phyloP scores from a whole-genome alignment of 2,329 filamentous ascomycete species.

The Phoma sp. region DNA sequence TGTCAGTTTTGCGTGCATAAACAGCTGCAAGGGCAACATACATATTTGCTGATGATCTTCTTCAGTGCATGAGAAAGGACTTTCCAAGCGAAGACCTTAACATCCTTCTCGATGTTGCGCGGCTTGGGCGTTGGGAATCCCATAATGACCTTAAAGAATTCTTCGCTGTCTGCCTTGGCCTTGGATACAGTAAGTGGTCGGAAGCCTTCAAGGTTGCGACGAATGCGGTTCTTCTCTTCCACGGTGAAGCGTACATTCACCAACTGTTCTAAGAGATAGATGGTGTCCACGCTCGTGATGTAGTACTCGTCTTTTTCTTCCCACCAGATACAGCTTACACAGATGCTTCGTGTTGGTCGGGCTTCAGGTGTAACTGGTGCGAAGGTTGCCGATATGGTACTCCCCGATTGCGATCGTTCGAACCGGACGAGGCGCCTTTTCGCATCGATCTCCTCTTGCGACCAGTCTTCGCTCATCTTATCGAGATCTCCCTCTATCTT shows the following conservation, averaged over 20 bases:
- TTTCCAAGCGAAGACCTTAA: constrained; percentile 98
- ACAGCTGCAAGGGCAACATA: constrained; percentile 50
- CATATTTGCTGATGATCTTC: constrained; percentile 99
- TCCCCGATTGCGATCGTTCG: constrained; percentile 79
- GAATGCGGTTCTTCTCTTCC: constrained; percentile 97
- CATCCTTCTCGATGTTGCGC: constrained; percentile 97
- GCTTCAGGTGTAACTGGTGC: constrained; percentile 79
- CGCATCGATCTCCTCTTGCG: constrained; percentile 76
- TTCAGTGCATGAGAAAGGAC: constrained; percentile 84
- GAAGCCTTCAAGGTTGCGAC: constrained; percentile 93
- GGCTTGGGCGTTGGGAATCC: constrained; percentile 93
- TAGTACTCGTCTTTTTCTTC: constrained; percentile 88
- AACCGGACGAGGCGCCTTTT: constrained; percentile 89
- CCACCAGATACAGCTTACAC: constrained; percentile 98
- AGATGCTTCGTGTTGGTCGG: constrained; percentile 81
- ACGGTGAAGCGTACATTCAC: constrained; percentile 88
- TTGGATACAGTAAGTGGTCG: constrained; percentile 93
- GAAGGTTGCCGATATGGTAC: constrained; percentile 81
- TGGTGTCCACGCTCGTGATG: constrained; percentile 96
- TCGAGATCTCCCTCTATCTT: constrained; percentile 87
- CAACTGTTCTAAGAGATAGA: constrained; percentile 89
- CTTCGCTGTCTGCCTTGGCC: constrained; percentile 86
- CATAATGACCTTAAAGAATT: constrained; percentile 99
- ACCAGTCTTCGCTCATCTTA: constrained; percentile 84
- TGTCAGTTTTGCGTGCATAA: constrained; percentile 43